These are phyloP conservation scores for Phytophthora pisi DNA, from an alignment of 352 stramenopile genomes.

Conservation along the genomic window DNA sequence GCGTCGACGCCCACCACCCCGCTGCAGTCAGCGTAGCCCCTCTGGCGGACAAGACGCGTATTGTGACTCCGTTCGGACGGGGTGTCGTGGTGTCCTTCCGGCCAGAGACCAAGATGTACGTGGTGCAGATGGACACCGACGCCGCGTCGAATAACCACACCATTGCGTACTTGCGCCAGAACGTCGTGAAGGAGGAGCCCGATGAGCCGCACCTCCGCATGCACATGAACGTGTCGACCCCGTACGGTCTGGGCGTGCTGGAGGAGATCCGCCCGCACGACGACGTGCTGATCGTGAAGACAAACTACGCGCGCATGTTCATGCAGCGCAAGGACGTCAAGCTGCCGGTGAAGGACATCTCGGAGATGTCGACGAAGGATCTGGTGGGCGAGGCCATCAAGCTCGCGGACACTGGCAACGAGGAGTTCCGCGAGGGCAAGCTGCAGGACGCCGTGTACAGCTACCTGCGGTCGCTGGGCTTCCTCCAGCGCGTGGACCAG, in stretches of 20 bases:
- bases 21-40: constrained; percentile 66
- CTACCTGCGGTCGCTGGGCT: constrained; percentile 74
- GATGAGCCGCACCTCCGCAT: constrained; percentile 72
- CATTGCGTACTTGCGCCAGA: constrained; percentile 71
- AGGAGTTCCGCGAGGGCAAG: constrained; percentile 64
- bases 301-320: constrained; percentile 70
- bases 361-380: constrained; percentile 83
- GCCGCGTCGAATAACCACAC: constrained; percentile 62
- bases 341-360: constrained; percentile 62
- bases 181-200: constrained; percentile 71
- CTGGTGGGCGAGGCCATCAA: constrained; percentile 69
- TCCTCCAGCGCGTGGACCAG: constrained; percentile 80
- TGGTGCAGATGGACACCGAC: constrained; percentile 77
- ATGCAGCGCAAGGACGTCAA: constrained; percentile 84
- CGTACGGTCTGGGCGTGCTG: constrained; percentile 70
- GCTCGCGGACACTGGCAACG: constrained; percentile 73
- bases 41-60: constrained; percentile 74
- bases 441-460: constrained; percentile 75
- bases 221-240: constrained; percentile 79
- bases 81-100: constrained; percentile 78
- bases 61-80: constrained; percentile 76
- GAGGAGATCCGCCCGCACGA: constrained; percentile 72
- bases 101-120: constrained; percentile 77
- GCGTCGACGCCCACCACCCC: constrained; percentile 63
- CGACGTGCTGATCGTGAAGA: constrained; percentile 72